Evolutionary conservation across 169 alveolate species (phyloP).

Genomic region (Plasmodium inui): DNA sequence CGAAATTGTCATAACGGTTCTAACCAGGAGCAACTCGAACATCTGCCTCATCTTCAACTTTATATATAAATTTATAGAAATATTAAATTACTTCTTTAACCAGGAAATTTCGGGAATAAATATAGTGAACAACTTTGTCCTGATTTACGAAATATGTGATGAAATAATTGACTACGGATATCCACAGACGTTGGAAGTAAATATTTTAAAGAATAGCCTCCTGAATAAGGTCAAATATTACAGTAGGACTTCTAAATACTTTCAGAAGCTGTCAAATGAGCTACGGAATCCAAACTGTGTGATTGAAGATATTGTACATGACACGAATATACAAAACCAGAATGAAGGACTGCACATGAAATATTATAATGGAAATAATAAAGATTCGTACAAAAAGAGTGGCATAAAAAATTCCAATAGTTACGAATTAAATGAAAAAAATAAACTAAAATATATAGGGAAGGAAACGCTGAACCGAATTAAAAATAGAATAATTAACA

Average conservation of each 20-base stretch:
- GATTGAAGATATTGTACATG: constrained; percentile 68
- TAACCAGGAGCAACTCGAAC: constrained; percentile 43
- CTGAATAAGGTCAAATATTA: constrained; percentile 74
- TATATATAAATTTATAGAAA: constrained; percentile 69
- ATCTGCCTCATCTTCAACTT: constrained; percentile 58
- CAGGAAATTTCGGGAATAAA: constrained; percentile 64
- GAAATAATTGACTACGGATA: constrained; percentile 97
- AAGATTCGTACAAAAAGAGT: constrained; percentile 12
- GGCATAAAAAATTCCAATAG: constrained; percentile 11
- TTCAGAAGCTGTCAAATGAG: constrained; percentile 49
- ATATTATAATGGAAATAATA: constrained; percentile 19
- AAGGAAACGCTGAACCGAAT: constrained; percentile 66
- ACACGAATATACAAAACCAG: constrained; percentile 17
- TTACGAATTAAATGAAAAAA: constrained; percentile 48
- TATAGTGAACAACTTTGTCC: constrained; percentile 95
- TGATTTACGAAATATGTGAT: constrained; percentile 97
- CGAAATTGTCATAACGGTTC: constrained; percentile 61
- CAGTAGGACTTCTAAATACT: constrained; percentile 51
- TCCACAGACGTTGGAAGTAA: constrained; percentile 95
- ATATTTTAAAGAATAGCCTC: constrained; percentile 90
- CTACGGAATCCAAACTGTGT: constrained; percentile 26
- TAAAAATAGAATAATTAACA: constrained; percentile 62
- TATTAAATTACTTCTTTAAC: constrained; percentile 52
- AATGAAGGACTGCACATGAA: constrained; percentile 17
- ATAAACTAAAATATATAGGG: constrained; percentile 65